Evolutionary conservation across 768 basidiomycete species (phyloP), one percentile per base, ranked within the genome.

Genomic region (Sistotremastrum suecicum): DNA sequence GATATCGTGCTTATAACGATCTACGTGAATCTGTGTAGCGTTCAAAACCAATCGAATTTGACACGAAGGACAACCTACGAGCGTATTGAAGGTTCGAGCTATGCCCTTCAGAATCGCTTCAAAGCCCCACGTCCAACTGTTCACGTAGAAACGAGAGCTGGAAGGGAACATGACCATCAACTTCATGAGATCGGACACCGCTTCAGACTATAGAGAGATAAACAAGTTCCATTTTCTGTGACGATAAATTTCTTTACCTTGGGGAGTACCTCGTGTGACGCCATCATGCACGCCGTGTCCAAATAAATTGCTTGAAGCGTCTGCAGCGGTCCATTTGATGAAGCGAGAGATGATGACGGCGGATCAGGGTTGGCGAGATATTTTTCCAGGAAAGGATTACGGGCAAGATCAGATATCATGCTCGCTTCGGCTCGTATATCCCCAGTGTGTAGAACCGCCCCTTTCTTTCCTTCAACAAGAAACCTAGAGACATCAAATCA

Each of bases 81-180:
- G 69, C 44, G 70, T 65, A 34, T 74, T 67, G 54, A 94, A 97
- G 0, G 68, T 65, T 2, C 68, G 63, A 2, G 83, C 72, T 5
- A 97, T 64, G 0, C 71, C 84, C 54, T 88, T 86, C 31, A 95
- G 66, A 9, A 92, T 65, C 46, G 91, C 87, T 60, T 99, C 94
- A 58, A 95, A 97, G 1, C 94, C 94, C 81, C 85, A 92, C 0
- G 92, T 94, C 94, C 94, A 99, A 0, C 75, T 58, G 56, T 95
- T 94, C 47, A 99, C 68, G 64, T 84, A 97, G 64, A 98, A 95
- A 45, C 76, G 68, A 0, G 80, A 80, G 3, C 70, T 64, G 0
- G 65, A 50, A 0, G 89, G 82, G 47, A 81, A 83, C 3, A 78
- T 56, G 7, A 67, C 64, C 61, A 97, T 81, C 1, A 95, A 67